Evolutionary conservation across 306 rosid species (phyloP).

Genomic region (Arachis stenosperma): DNA sequence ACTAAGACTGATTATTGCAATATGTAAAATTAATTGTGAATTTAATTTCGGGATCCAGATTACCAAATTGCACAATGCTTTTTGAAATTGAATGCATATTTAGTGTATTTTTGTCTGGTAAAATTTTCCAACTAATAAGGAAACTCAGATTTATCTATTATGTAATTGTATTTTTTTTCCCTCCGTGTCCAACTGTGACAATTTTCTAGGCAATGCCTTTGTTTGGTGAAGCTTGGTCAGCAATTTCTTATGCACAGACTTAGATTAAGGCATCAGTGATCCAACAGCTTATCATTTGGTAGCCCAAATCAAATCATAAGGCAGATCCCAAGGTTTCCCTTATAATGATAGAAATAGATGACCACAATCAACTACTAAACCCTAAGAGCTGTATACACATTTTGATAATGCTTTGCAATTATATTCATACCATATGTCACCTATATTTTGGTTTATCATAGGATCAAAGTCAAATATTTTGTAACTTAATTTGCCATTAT

Average conservation of each 20-base stretch:
- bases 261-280: constrained; percentile 17
- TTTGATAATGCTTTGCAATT: background rate
- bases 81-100: constrained; percentile 11
- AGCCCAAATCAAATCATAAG: constrained; percentile 13
- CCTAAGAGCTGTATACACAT: too few relatives aligned
- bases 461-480: constrained; percentile 22
- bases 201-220: constrained; percentile 14
- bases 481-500: constrained; percentile 31
- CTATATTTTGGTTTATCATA: constrained; percentile 26
- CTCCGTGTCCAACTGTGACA: constrained; percentile 15
- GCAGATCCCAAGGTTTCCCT: constrained; percentile 1
- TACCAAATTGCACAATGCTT: constrained; percentile 26
- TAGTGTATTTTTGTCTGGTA: constrained; percentile 18
- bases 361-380: background rate
- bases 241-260: constrained; percentile 22
- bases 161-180: background rate
- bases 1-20: constrained; percentile 4
- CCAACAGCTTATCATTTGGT: constrained; percentile 17
- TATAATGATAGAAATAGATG: background rate
- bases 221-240: constrained; percentile 10
- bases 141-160: background rate
- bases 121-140: constrained; percentile 13
- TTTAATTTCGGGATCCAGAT: constrained; percentile 18
- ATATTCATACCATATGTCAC: background rate
- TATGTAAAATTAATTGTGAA: background rate